phyloP scores from a whole-genome alignment of 2,329 filamentous ascomycete species.

The Penicillium decumbens region DNA sequence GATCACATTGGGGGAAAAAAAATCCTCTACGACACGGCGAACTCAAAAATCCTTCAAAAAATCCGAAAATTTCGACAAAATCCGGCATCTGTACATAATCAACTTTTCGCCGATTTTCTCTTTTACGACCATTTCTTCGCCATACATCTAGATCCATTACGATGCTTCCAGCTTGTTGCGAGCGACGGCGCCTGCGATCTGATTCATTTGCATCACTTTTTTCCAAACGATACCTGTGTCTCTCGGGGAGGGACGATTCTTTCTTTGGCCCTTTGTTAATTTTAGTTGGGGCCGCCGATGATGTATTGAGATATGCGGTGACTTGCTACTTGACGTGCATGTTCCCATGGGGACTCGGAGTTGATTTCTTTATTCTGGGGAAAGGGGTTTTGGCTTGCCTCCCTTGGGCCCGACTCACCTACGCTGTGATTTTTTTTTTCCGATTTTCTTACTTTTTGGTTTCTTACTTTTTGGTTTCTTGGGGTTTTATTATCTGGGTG shows the following conservation, averaged over 20 bases:
- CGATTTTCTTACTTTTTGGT: conserved; percentile 27
- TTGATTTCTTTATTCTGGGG: conserved; percentile 31
- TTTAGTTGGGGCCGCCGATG: conserved; percentile 32
- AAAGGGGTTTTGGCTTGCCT: conserved; percentile 17
- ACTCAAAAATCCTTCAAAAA: conserved; percentile 22
- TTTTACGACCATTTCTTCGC: conserved; percentile 32
- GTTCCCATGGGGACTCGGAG: conserved; percentile 32
- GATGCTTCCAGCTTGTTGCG: conserved; percentile 37
- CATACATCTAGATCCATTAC: conserved; percentile 32
- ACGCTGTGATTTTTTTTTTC: conserved; percentile 24
- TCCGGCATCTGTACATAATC: conserved; percentile 35
- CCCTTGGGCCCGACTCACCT: conserved; percentile 27
- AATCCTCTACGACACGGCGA: conserved; percentile 18
- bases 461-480: conserved; percentile 26
- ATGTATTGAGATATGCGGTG: conserved; percentile 38
- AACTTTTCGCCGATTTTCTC: conserved; percentile 22
- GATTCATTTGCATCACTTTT: conserved; percentile 34
- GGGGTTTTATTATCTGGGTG: conserved; percentile 27
- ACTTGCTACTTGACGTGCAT: conserved; percentile 34
- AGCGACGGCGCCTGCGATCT: conserved; percentile 39
- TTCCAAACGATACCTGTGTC: conserved; percentile 34
- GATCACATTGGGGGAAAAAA: conserved; percentile 1
- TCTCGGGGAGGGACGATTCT: conserved; percentile 35
- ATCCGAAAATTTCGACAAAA: conserved; percentile 25
- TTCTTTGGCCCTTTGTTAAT: conserved; percentile 24